A percentile compares a stretch with the other conserved stretches of the same genome.
Evolutionary conservation across 108 stramenopile genomes (phyloP).

Genomic region (Cyclotella atomus): DNA sequence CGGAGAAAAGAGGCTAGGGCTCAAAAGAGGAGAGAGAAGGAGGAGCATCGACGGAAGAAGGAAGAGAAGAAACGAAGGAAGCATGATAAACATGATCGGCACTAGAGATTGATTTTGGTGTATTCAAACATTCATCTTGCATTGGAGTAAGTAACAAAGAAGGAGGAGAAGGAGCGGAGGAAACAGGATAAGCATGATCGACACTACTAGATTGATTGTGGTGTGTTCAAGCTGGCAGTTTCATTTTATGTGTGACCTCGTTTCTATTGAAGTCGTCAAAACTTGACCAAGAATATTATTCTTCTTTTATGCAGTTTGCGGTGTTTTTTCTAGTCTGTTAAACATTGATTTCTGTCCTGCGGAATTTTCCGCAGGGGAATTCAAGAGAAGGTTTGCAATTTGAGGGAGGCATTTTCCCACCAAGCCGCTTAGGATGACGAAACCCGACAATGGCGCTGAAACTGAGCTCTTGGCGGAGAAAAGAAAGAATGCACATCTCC

Average conservation of each 20-base stretch:
- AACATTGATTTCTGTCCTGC: too few relatives aligned
- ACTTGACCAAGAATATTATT: too few relatives aligned
- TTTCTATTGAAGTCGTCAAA: background rate
- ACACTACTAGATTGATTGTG: too few relatives aligned
- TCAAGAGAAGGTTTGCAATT: too few relatives aligned
- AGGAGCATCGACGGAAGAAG: slow-evolving; percentile 42
- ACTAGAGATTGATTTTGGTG: too few relatives aligned
- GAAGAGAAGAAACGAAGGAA: slow-evolving; percentile 49
- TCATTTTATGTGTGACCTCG: background rate
- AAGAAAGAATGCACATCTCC: slow-evolving; percentile 3
- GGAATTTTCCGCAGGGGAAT: too few relatives aligned
- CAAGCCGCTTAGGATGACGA: too few relatives aligned
- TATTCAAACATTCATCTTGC: background rate
- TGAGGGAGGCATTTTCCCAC: too few relatives aligned
- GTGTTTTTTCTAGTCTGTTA: too few relatives aligned
- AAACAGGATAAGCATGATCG: slow-evolving; percentile 16
- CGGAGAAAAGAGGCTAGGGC: slow-evolving; percentile 54
- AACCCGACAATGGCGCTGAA: background rate
- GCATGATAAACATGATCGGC: background rate
- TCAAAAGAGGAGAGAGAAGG: slow-evolving; percentile 51
- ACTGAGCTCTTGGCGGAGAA: background rate
- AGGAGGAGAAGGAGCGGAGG: slow-evolving; percentile 46
- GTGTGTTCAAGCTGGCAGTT: background rate
- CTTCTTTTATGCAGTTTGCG: too few relatives aligned
- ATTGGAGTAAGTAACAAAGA: slow-evolving; percentile 27